Conservation (phyloP, 2,329 filamentous ascomycete genomes). For the Ciborinia camelliae region DNA sequence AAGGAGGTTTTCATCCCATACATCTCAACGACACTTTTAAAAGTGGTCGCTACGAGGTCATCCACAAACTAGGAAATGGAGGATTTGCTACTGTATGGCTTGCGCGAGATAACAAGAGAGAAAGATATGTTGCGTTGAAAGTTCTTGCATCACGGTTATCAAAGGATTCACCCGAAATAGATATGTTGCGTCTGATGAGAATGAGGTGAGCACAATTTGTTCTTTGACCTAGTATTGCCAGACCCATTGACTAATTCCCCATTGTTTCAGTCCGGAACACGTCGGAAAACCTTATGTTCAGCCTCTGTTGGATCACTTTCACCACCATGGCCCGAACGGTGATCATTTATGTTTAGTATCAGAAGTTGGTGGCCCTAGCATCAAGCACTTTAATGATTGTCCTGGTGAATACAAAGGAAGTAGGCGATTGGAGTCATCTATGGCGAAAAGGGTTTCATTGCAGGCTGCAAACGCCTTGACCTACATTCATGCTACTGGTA, state of each 20-base stretch:
- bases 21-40: slow-evolving; percentile 44
- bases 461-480: slow-evolving; percentile 25
- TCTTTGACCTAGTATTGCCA: not conserved
- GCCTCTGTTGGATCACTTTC: slow-evolving; percentile 30
- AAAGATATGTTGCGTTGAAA: slow-evolving; percentile 27
- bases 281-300: slow-evolving; percentile 23
- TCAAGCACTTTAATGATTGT: slow-evolving; percentile 28
- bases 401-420: slow-evolving; percentile 25
- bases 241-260: not conserved
- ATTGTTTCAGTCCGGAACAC: slow-evolving; percentile 9
- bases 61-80: slow-evolving; percentile 47
- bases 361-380: slow-evolving; percentile 26
- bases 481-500: slow-evolving; percentile 24
- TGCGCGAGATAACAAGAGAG: slow-evolving; percentile 34
- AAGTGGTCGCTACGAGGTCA: slow-evolving; percentile 43
- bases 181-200: slow-evolving; percentile 23
- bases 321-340: slow-evolving; percentile 43
- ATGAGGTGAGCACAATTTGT: not conserved
- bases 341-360: slow-evolving; percentile 44
- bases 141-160: slow-evolving; percentile 24
- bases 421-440: slow-evolving; percentile 23
- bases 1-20: slow-evolving; percentile 46
- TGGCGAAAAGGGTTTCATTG: slow-evolving; percentile 24
- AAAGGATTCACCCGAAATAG: slow-evolving; percentile 23
- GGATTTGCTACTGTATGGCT: slow-evolving; percentile 48